These are phyloP conservation scores for Escallonia rubra DNA, from an alignment of 129 eudicot genomes.

Conservation along the genomic window DNA sequence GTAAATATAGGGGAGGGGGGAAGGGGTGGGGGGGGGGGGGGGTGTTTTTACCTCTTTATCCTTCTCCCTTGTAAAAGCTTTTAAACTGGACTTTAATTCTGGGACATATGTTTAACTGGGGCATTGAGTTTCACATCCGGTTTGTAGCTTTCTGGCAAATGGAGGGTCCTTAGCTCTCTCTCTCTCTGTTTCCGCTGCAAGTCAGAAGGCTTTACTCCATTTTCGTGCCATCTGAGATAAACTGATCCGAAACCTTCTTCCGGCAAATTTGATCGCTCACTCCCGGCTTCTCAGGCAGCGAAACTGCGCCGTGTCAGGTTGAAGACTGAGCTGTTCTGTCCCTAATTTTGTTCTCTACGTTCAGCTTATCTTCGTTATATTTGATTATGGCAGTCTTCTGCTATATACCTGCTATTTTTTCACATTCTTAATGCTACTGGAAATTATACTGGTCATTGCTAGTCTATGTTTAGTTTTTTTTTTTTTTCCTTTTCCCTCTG, in stretches of 20 bases:
- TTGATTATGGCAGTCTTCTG: too few relatives aligned
- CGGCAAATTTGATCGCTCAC: background rate
- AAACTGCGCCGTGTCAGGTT: background rate
- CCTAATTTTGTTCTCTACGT: background rate
- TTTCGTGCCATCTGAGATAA: background rate
- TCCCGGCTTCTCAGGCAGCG: background rate
- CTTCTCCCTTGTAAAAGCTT: too few relatives aligned
- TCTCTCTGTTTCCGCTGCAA: conserved; percentile 11
- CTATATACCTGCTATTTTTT: too few relatives aligned
- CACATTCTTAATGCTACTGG: too few relatives aligned
- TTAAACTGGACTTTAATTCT: too few relatives aligned
- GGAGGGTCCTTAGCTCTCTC: conserved; percentile 23
- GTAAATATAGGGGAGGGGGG: too few relatives aligned
- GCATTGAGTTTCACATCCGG: conserved; percentile 16
- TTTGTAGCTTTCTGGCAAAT: conserved; percentile 21
- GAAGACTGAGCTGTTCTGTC: background rate
- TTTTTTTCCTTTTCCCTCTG: too few relatives aligned
- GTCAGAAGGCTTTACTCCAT: background rate
- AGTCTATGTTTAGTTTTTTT: too few relatives aligned
- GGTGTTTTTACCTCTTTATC: too few relatives aligned
- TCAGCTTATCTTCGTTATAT: too few relatives aligned
- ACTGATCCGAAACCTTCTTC: conserved; percentile 8
- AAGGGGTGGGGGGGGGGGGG: too few relatives aligned
- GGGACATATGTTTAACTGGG: background rate
- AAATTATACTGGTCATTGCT: too few relatives aligned